Evolutionary conservation across 2,329 filamentous ascomycete species (phyloP), one percentile per base, ranked within the genome.

Genomic region (Cytospora leucostoma): DNA sequence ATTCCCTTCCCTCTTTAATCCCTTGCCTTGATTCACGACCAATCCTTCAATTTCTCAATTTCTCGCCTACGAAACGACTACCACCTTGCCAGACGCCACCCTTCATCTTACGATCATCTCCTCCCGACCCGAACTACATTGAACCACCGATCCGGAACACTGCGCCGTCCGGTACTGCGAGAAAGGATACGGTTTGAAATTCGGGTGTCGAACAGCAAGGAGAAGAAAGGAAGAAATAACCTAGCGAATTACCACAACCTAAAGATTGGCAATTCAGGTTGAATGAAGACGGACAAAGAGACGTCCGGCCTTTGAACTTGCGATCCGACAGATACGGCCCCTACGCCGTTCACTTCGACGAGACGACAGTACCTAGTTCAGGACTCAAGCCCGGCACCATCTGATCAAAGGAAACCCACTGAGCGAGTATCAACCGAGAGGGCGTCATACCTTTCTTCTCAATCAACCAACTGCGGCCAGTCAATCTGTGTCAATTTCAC

Each of bases 1-100:
- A 63, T 65, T 65, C 64, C 64, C 56, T 63, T 56, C 64, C 63
- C 57, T 65, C 64, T 56, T 60, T 65, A 52, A 49, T 56, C 35
- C 64, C 56, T 51, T 63, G 60, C 56, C 63, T 53, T 56, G 56
- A 56, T 56, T 54, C 56, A 50, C 59, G 13, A 63, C 54, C 52
- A 49, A 27, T 50, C 49, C 52, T 49, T 51, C 27, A 11, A 52
- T 38, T 53, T 53, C 37, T 49, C 59, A 33, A 54, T 54, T 35
- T 37, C 37, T 19, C 47, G 50, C 32, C 61, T 44, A 44, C 54
- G 50, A 35, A 34, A 52, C 60, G 47, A 62, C n/a, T 27, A 44
- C 33, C 17, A 54, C n/a, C 60, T 32, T 62, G 27, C 50, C 27
- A 44, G 7, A 51, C 60, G 50, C 52, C 56, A 55, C 35, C 60